These are phyloP conservation scores for Berberis thunbergii DNA, from an alignment of 164 flowering plant species.

Conservation along the genomic window DNA sequence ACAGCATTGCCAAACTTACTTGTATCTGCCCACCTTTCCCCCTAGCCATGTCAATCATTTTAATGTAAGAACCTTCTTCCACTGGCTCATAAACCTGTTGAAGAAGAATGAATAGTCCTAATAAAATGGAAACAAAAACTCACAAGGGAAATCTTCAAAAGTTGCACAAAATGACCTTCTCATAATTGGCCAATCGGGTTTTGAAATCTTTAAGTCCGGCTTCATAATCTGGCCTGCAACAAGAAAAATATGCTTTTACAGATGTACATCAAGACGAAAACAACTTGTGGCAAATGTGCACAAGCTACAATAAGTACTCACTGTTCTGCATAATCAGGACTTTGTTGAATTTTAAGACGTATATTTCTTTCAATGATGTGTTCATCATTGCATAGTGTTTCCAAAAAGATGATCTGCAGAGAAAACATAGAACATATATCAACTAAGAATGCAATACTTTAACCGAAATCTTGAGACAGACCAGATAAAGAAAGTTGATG, in stretches of 20 bases:
- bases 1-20: constrained; percentile 30
- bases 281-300: too few relatives aligned
- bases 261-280: not conserved
- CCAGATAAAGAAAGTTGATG: too few relatives aligned
- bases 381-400: constrained; percentile 84
- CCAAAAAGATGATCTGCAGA: constrained; percentile 83
- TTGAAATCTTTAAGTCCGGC: constrained; percentile 84
- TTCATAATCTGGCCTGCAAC: constrained; percentile 82
- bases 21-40: constrained; percentile 98
- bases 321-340: constrained; percentile 98
- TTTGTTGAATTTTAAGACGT: constrained; percentile 95
- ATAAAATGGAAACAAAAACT: not conserved
- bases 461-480: too few relatives aligned
- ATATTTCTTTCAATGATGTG: constrained; percentile 87
- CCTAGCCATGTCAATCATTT: constrained; percentile 97
- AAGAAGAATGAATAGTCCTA: not conserved
- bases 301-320: constrained; percentile 22
- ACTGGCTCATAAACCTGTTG: constrained; percentile 95
- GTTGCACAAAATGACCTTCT: constrained; percentile 29
- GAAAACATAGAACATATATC: not conserved
- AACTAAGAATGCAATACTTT: too few relatives aligned
- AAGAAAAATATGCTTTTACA: constrained; percentile 6
- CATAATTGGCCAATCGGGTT: constrained; percentile 75
- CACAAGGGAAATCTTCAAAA: not conserved
- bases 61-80: constrained; percentile 95